Evolutionary conservation across 768 basidiomycete genomes (phyloP).

Genomic region (Phlebiopsis flavidoalba): DNA sequence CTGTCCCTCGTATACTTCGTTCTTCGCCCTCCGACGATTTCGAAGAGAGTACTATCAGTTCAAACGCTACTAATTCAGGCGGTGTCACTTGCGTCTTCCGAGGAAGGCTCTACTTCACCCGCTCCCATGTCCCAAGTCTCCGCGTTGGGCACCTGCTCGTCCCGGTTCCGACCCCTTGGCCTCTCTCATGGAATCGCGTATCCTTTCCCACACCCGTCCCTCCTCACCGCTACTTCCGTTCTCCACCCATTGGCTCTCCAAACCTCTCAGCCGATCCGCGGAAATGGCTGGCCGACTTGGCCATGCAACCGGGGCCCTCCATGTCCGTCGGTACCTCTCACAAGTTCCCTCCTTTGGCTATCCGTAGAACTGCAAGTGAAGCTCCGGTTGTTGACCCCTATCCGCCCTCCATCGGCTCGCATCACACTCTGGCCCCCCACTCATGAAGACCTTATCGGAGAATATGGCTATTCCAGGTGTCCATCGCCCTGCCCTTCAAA

Average conservation of each 20-base stretch:
- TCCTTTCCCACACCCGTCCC: neutral
- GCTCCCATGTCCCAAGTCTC: too few species aligned
- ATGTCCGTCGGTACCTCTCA: neutral
- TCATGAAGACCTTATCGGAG: constrained; percentile 10
- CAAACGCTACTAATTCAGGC: neutral
- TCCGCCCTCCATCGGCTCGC: neutral
- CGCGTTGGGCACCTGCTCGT: neutral
- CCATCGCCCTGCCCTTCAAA: neutral
- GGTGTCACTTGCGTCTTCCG: neutral
- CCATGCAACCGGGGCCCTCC: constrained; percentile 8
- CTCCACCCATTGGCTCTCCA: neutral
- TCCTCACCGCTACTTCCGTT: neutral
- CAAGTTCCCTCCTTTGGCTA: neutral
- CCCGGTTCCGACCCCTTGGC: neutral
- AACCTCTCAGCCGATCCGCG: constrained; percentile 1
- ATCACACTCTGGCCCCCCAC: constrained; percentile 9
- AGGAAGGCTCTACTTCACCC: neutral
- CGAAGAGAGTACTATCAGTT: neutral
- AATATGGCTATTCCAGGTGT: neutral
- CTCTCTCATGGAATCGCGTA: neutral
- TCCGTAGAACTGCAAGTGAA: constrained; percentile 5
- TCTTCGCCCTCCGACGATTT: neutral
- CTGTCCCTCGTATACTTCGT: neutral
- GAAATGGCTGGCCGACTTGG: constrained; percentile 6
- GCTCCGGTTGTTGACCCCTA: neutral